phyloP scores from a whole-genome alignment of 345 rosid species.

The Populus alba region DNA sequence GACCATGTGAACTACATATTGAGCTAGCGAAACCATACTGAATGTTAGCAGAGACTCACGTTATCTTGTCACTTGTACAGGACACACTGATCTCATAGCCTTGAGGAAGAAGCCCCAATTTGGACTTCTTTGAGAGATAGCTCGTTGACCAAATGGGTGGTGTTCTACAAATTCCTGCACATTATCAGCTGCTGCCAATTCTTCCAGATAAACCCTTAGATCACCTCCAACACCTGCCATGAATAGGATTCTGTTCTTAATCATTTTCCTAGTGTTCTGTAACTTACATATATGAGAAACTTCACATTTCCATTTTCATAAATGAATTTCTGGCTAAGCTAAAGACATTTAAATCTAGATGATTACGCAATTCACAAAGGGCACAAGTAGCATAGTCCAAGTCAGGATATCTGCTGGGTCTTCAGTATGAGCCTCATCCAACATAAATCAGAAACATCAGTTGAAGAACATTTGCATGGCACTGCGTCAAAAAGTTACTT shows the following conservation, averaged over 20 bases:
- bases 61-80: not conserved
- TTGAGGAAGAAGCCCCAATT: constrained; percentile 59
- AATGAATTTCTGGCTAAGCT: not conserved
- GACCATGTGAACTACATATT: not conserved
- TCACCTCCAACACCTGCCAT: constrained; percentile 65
- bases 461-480: not conserved
- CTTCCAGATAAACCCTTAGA: constrained; percentile 62
- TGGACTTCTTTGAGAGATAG: constrained; percentile 49
- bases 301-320: not conserved
- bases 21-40: not conserved
- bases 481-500: constrained; percentile 3
- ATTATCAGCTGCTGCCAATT: constrained; percentile 47
- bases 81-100: constrained; percentile 7
- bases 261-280: not conserved
- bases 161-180: constrained; percentile 56
- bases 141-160: constrained; percentile 70
- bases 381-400: not conserved
- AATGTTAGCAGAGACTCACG: not conserved
- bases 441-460: not conserved
- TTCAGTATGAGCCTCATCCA: no score
- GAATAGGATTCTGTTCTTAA: not conserved
- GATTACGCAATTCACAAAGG: not conserved
- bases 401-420: not conserved
- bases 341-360: not conserved
- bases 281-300: not conserved